Base-by-base conservation (phyloP, 2,329 filamentous ascomycete genomes). In the Davidsoniella virescens region DNA sequence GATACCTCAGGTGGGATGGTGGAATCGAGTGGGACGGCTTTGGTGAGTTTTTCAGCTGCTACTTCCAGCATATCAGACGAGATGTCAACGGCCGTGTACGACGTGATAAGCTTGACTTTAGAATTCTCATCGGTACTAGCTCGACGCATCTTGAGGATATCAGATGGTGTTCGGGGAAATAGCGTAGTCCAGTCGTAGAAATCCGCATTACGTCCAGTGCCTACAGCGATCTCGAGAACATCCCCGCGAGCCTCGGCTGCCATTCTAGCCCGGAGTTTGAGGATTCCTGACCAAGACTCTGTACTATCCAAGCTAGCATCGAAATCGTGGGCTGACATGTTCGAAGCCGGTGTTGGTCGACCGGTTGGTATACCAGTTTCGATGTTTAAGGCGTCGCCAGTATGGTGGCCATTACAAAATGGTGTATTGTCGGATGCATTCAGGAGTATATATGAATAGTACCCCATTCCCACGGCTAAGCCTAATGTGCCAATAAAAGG, bases 11-110 rank as follows among this genome's bases (percentile, higher is more conserved):
- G 36, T 75, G 65, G 5, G 65, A 57, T 17, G 5, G 37, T 26
- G 3, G 60, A 61, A 5, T 58, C 49, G 44, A 68, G 61, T 0
- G 71, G 64, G 43, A 71, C 60, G 26, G 61, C 53, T 50, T 67
- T 59, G 40, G 67, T 64, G 26, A 80, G 67, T 45, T 75, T 71
- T 25, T 65, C 65, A 25, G 75, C 67, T 14, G 77, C 72, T 18
- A 81, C 67, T 51, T 72, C 70, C 2, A 82, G 64, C 72, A 81
- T 80, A 49, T 76, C 70, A 20, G 65, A 65, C 10, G 73, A 76
- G 47, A 79, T 75, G 57, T 81, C 78, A 9, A 81, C 64, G 23
- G 75, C 78, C 1, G 78, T 81, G 56, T 77, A 80, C 48, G 73
- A 75, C 2, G 67, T 62, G 9, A 81, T 61, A n/a, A 26, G 26